Evolutionary conservation across 305 asterid species (phyloP).

Genomic region (Salvia sclarea): DNA sequence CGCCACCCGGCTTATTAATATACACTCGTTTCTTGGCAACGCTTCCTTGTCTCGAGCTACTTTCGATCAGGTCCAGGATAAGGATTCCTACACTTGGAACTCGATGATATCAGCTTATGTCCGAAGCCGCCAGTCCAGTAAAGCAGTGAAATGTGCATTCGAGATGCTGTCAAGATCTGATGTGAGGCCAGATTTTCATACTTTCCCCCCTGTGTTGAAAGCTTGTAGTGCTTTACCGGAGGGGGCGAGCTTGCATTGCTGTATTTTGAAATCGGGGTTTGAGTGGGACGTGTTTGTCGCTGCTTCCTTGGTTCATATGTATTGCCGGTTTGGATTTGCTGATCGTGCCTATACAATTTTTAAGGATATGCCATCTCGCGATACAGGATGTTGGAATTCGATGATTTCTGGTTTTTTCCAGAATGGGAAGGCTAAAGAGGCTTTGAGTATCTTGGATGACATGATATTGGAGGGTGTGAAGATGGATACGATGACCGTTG

Average conservation of each 20-base stretch:
- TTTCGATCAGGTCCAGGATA: slow-evolving; percentile 50
- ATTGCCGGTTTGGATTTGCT: slow-evolving; percentile 63
- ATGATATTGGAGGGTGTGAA: slow-evolving; percentile 62
- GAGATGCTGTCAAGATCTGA: slow-evolving; percentile 56
- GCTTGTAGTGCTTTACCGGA: slow-evolving; percentile 55
- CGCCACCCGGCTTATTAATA: slow-evolving; percentile 63
- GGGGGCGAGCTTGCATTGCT: slow-evolving; percentile 66
- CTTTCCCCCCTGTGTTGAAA: slow-evolving; percentile 72
- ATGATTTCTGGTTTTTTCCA: slow-evolving; percentile 80
- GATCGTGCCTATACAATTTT: slow-evolving; percentile 54
- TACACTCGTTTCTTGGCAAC: slow-evolving; percentile 61
- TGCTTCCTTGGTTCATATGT: slow-evolving; percentile 82
- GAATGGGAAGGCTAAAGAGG: slow-evolving; percentile 56
- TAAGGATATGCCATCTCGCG: slow-evolving; percentile 71
- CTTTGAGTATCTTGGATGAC: slow-evolving; percentile 51
- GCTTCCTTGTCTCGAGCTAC: slow-evolving; percentile 48
- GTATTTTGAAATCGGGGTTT: slow-evolving; percentile 63
- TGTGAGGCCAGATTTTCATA: slow-evolving; percentile 71
- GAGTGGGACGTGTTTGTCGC: slow-evolving; percentile 84
- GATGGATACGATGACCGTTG: slow-evolving; percentile 67
- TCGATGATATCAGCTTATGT: slow-evolving; percentile 76
- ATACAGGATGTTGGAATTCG: slow-evolving; percentile 90
- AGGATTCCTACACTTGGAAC: slow-evolving; percentile 80
- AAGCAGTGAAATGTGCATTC: slow-evolving; percentile 57
- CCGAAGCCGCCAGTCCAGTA: slow-evolving; percentile 44